Evolutionary conservation across 2,329 filamentous ascomycete species (phyloP).

Genomic region (Verticillium zaregamsianum): DNA sequence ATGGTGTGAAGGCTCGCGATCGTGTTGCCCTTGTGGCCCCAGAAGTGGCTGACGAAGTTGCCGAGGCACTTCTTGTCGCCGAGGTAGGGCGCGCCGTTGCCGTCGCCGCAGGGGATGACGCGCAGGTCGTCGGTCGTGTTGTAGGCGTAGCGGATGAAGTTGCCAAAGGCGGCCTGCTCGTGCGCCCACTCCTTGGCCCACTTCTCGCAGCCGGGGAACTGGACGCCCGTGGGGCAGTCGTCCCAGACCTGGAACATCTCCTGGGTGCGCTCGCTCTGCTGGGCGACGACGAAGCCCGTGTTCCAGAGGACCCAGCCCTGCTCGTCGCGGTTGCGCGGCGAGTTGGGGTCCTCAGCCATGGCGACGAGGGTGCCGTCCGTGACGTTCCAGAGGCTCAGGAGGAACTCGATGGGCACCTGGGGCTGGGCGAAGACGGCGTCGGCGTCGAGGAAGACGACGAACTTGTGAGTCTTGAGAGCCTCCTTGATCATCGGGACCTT

Average conservation of each 20-base stretch:
- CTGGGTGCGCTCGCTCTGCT: slow-evolving; percentile 16
- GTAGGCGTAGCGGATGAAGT: slow-evolving; percentile 20
- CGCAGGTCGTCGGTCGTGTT: slow-evolving; percentile 15
- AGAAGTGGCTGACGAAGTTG: slow-evolving; percentile 20
- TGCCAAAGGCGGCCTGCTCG: slow-evolving; percentile 21
- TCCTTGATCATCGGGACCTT: slow-evolving; percentile 34
- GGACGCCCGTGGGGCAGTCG: slow-evolving; percentile 12
- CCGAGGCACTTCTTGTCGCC: slow-evolving; percentile 17
- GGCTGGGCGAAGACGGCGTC: slow-evolving; percentile 37
- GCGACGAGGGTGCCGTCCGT: slow-evolving; percentile 33
- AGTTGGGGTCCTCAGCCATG: slow-evolving; percentile 39
- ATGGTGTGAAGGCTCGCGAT: slow-evolving; percentile 12
- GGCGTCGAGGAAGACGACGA: slow-evolving; percentile 40
- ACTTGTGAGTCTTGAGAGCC: slow-evolving; percentile 32
- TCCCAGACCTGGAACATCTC: slow-evolving; percentile 9
- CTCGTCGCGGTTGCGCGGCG: slow-evolving; percentile 30
- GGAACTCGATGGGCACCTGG: slow-evolving; percentile 41
- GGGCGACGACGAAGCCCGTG: slow-evolving; percentile 38
- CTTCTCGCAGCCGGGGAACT: slow-evolving; percentile 13
- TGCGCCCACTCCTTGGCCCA: slow-evolving; percentile 21
- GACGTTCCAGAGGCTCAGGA: slow-evolving; percentile 42
- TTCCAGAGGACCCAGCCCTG: slow-evolving; percentile 30
- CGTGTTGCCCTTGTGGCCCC: slow-evolving; percentile 16
- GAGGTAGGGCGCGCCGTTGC: slow-evolving; percentile 18
- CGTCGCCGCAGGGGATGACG: slow-evolving; percentile 18